Base-by-base conservation (phyloP, 768 basidiomycete genomes). In the Termitomyces sp. region DNA sequence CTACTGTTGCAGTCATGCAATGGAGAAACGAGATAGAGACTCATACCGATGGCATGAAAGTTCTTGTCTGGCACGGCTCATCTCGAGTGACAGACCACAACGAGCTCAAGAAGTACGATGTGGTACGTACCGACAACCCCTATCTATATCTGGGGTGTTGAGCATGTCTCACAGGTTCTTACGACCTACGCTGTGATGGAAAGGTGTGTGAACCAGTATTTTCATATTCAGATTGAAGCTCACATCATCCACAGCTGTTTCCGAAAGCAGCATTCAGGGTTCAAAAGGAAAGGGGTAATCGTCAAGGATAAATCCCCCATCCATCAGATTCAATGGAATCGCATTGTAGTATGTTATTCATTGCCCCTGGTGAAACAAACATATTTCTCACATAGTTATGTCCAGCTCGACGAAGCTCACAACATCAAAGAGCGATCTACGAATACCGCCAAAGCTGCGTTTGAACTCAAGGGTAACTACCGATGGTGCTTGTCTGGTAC, bases 401-500 rank as follows among this genome's bases (percentile, higher is more conserved):
- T 16, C 3, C 59, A 92, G 89, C 82, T 97, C 44, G 95, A 98
- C 64, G 95, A 97, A 76, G 96, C 95, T 5, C 96, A 98, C 72
- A 98, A 95, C 69, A 98, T 98, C 77, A 98, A 98, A 68, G 96
- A 98, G 68, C 85, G 96, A 4, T 75, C 85, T 4, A 95, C 93
- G 1, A 98, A 96, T 68, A 98, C 96, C 0, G 95, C 96, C 1
- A 98, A 96, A 72, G 95, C 95, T n/a, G 84, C 93, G 0, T 99
- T 99, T 69, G 90, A 94, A 55, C 78, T 99, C 12, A 72, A 87
- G 62, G 84, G 88, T 55, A 83, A 82, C 49, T 93, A 84, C 63
- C 86, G 85, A 59, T 99, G 97, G 97, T 99, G 97, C 73, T 78
- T 99, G 30, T 97, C 95, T 33, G 95, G 95, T 5, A 98, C 96